Evolutionary conservation across 345 rosid genomes (phyloP), one percentile per base, ranked within the genome.

Genomic region (Salix viminalis): DNA sequence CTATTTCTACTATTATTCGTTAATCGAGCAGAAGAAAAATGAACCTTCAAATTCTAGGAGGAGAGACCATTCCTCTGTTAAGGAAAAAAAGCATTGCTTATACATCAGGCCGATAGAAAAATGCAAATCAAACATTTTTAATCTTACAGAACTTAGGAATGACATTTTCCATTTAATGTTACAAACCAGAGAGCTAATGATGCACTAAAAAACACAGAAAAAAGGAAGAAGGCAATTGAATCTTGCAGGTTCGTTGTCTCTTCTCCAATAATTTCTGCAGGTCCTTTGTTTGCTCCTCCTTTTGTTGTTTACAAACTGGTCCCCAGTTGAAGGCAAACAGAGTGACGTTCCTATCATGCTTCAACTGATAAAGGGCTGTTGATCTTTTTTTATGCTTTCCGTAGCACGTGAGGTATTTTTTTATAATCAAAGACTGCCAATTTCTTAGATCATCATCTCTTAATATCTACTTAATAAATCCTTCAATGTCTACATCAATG

Each of bases 281-380:
- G 71, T 69, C 52, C 68, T 69, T 52, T 36, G 65, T 54, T 26
- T 65, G 60, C 73, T 60, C 41, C 70, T 37, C 37, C 52, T 39
- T 61, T 76, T 1, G 34, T 1, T 21, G 8, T 7, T 72, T 60
- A 60, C 15, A 15, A 15, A 61, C 23, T 76, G 83, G 80, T 76
- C 77, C 77, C 71, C 70, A 50, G 56, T 62, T 73, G 73, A 36
- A 77, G 65, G 56, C 44, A 65, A 62, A 71, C 72, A 46, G 71
- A 28, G 72, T 52, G 64, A 77, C 70, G 76, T 65, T 70, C 34
- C 80, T 46, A 66, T 72, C 67, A 41, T 46, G 68, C 73, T 60
- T 66, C 60, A 52, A 62, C 67, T 65, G 77, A 68, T 69, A 81
- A 73, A 76, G 26, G 8, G n/a, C 64, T 6, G 75, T 54, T 39